These are phyloP conservation scores for Cymodocea nodosa DNA, from an alignment of 116 monocot genomes.

Conservation along the genomic window DNA sequence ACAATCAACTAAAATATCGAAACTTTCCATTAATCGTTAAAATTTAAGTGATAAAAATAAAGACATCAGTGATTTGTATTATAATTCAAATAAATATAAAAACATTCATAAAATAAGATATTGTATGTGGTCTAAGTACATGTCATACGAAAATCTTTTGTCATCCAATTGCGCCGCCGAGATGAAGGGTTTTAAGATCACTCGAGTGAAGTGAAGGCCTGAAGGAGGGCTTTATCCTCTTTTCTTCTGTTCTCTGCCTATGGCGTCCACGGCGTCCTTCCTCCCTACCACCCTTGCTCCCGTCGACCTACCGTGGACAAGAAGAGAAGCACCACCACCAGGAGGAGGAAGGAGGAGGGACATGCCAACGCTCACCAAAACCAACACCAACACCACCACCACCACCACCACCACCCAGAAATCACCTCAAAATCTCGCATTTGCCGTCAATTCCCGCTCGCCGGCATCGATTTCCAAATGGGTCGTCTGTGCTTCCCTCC, in stretches of 20 bases:
- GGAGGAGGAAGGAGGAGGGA: background rate
- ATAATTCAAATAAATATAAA: too few relatives aligned
- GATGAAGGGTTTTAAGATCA: too few relatives aligned
- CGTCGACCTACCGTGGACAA: background rate
- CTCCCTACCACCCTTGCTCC: slow-evolving; percentile 10
- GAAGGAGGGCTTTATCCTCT: slow-evolving; percentile 11
- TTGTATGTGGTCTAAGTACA: too few relatives aligned
- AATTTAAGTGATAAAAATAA: too few relatives aligned
- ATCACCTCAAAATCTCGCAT: background rate
- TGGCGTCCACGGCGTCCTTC: slow-evolving; percentile 15
- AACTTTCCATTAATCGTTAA: too few relatives aligned
- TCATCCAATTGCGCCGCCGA: too few relatives aligned
- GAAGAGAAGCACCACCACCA: background rate
- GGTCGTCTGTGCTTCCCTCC: slow-evolving; percentile 19
- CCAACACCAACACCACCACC: background rate
- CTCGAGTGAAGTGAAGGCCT: background rate
- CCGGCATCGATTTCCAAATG: slow-evolving; percentile 13
- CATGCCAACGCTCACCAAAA: background rate
- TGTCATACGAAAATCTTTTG: too few relatives aligned
- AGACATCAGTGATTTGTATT: too few relatives aligned
- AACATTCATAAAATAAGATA: too few relatives aligned
- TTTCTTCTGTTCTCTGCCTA: background rate
- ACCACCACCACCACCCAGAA: background rate
- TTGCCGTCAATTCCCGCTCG: slow-evolving; percentile 4
- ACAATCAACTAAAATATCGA: too few relatives aligned